These are phyloP conservation scores for Alnus rubra DNA, from an alignment of 306 rosid species.

Conservation along the genomic window DNA sequence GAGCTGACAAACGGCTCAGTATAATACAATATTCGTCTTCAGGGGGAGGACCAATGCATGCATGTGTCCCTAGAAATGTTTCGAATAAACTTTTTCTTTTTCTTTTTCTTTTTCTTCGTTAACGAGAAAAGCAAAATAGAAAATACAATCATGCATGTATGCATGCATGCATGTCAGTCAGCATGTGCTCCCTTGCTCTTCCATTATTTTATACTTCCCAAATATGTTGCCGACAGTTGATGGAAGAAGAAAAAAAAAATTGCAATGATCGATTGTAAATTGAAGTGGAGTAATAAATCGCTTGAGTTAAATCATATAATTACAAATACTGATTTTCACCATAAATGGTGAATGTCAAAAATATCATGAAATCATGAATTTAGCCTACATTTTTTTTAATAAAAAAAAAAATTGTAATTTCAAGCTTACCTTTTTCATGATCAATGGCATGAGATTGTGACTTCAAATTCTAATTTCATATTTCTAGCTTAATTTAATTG, in stretches of 20 bases:
- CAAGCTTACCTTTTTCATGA: no score
- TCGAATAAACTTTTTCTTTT: not conserved
- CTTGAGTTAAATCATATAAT: no score
- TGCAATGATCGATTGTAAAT: no score
- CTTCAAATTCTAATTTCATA: no score
- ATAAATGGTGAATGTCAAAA: no score
- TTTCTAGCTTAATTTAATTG: no score
- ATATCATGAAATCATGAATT: no score
- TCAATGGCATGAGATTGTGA: no score
- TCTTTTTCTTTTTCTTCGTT: not conserved
- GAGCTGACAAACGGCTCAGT: slow-evolving; percentile 11
- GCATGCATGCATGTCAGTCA: not conserved
- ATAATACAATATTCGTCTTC: not conserved
- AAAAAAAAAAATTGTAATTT: no score
- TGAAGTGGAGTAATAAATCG: no score
- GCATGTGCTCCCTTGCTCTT: not conserved
- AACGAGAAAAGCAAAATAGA: not conserved
- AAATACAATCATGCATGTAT: not conserved
- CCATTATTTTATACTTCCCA: not conserved
- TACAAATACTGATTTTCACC: no score
- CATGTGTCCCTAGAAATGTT: not conserved
- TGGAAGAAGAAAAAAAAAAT: not conserved
- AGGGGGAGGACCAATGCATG: not conserved
- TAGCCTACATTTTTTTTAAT: no score
- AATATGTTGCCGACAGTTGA: not conserved